Evolutionary conservation across 805 yeast species (phyloP).

Genomic region (Hanseniaspora jakobsenii): DNA sequence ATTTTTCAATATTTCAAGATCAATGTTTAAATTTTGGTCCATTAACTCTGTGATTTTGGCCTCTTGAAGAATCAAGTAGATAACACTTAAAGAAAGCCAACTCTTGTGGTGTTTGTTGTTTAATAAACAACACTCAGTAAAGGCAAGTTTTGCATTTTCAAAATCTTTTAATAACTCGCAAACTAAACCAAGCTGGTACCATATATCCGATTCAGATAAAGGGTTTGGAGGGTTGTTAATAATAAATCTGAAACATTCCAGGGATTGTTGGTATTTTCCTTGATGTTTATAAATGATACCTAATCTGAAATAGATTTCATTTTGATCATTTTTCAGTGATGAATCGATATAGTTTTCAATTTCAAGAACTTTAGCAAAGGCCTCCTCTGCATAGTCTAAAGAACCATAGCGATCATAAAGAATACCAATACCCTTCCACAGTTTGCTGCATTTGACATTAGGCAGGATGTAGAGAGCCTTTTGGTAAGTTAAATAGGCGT

Average conservation of each 20-base stretch:
- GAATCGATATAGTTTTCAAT: slow-evolving; percentile 39
- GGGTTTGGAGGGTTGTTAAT: slow-evolving; percentile 88
- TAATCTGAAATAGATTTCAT: slow-evolving; percentile 88
- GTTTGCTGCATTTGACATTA: slow-evolving; percentile 88
- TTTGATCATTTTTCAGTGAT: slow-evolving; percentile 89
- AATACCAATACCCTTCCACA: slow-evolving; percentile 98
- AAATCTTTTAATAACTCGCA: slow-evolving; percentile 88
- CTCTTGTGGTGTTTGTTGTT: slow-evolving; percentile 94
- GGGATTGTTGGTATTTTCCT: slow-evolving; percentile 69
- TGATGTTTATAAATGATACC: slow-evolving; percentile 96
- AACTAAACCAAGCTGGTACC: slow-evolving; percentile 97
- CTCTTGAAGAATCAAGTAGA: slow-evolving; percentile 46
- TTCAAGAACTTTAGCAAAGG: slow-evolving; percentile 89
- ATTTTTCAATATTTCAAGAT: slow-evolving; percentile 29
- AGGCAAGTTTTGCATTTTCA: slow-evolving; percentile 86
- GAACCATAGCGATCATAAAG: slow-evolving; percentile 93
- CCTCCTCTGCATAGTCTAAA: slow-evolving; percentile 94
- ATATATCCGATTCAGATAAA: slow-evolving; percentile 87
- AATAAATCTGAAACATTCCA: slow-evolving; percentile 91
- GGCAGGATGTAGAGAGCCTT: slow-evolving; percentile 84
- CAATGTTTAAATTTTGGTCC: neutral
- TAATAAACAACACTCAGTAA: slow-evolving; percentile 78
- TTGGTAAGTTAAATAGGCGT: slow-evolving; percentile 94
- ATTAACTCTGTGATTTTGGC: neutral
- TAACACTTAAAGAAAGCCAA: slow-evolving; percentile 88